Evolutionary conservation across 345 rosid species (phyloP).

Genomic region (Pugionium cornutum): DNA sequence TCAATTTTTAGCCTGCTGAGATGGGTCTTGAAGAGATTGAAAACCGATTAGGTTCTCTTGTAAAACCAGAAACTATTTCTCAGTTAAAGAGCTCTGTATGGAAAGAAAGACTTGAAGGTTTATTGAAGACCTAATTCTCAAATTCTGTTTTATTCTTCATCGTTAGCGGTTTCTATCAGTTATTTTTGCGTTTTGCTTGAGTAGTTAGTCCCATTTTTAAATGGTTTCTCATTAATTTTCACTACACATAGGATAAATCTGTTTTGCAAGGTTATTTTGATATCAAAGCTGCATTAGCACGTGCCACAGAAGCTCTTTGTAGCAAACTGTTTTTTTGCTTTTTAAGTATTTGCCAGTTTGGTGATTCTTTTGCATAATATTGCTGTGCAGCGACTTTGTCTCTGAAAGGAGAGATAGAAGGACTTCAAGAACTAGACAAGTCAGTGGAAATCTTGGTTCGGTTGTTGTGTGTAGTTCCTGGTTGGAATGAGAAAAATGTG

Average conservation of each 20-base stretch:
- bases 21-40: slow-evolving; percentile 99
- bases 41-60: slow-evolving; percentile 77
- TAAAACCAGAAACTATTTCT: slow-evolving; percentile 65
- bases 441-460: slow-evolving; percentile 87
- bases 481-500: slow-evolving; percentile 98
- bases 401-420: slow-evolving; percentile 74
- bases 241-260: slow-evolving; percentile 7
- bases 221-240: slow-evolving; percentile 1
- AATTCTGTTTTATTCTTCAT: not conserved
- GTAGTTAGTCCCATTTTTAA: slow-evolving; percentile 11
- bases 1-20: slow-evolving; percentile 72
- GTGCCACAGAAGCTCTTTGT: slow-evolving; percentile 1
- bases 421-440: slow-evolving; percentile 61
- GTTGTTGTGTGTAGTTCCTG: slow-evolving; percentile 88
- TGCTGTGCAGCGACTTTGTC: slow-evolving; percentile 73
- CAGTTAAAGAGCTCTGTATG: slow-evolving; percentile 87
- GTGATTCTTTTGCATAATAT: not conserved
- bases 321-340: slow-evolving; percentile 3
- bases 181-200: not conserved
- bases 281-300: slow-evolving; percentile 22
- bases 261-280: slow-evolving; percentile 13
- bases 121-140: slow-evolving; percentile 30
- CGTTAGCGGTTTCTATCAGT: not conserved
- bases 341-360: slow-evolving; percentile 10
- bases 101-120: slow-evolving; percentile 99